Evolutionary conservation across 805 yeast species (phyloP), one percentile per base, ranked within the genome.

Genomic region (Wickerhamomyces canadensis): DNA sequence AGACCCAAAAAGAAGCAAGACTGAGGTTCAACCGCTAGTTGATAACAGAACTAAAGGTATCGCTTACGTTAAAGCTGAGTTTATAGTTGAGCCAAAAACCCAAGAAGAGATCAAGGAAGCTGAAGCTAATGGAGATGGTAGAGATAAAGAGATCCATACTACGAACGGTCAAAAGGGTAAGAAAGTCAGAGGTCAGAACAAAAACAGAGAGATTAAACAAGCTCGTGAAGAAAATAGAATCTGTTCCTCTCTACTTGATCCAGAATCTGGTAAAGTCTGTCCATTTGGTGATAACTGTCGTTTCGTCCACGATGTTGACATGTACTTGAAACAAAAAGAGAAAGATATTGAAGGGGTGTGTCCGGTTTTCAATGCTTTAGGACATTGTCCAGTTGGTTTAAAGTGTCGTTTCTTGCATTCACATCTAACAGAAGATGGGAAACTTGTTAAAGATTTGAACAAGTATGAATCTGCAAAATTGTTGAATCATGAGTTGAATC

Each of bases 381-480:
- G 99, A 0, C 80, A 76, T 53, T 93, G 99, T 67, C 95, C 96
- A 4, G 74, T 83, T 43, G 98, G 98, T 0, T 62, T 85, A 50
- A 91, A 86, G 58, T 93, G 99, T 64, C 76, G 96, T 51, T 93
- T 96, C 86, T 70, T 93, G 40, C 64, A 73, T 4, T 74, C 85
- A 13, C 98, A 93, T 62, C 72, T 65, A 52, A 57, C 72, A 47
- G 54, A 53, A 23, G 80, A 68, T 14, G 65, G 62, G 37, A 63
- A 58, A 41, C 58, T 80, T 16, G 42, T 68, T 25, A 68, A 58
- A 37, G 78, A 76, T 52, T 56, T 58, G 34, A 74, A 51, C 1
- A 56, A 58, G 42, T 61, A 61, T 27, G 72, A 62, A 8, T 52
- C 43, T 46, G 58, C 48, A 16, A 52, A 43, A 41, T 54, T 52